Percentiles rank a stretch among this genome's conserved stretches.
phyloP scores from a whole-genome alignment of 164 flowering plant genomes.

The Chimonanthus salicifolius region DNA sequence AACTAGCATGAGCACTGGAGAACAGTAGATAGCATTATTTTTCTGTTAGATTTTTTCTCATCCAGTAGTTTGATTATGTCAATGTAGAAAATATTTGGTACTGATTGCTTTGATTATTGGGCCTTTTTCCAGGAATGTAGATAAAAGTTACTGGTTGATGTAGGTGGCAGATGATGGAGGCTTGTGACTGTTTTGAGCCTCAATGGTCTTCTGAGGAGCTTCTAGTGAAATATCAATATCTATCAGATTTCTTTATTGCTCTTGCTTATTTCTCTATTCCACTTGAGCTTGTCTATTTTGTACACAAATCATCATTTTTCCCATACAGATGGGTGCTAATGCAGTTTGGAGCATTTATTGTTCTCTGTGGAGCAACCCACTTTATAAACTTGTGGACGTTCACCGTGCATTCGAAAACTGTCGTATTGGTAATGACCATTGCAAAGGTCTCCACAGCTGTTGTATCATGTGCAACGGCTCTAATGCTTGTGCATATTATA shows the following conservation, averaged over 20 bases:
- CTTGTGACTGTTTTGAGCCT: conserved; percentile 77
- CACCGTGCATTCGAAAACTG: conserved; percentile 54
- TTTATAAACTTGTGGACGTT: conserved; percentile 89
- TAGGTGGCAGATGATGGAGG: conserved; percentile 31
- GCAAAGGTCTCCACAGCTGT: conserved; percentile 71
- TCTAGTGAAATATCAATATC: conserved; percentile 76
- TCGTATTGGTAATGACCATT: conserved; percentile 68
- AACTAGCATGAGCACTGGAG: background rate
- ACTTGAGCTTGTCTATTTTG: conserved; percentile 81
- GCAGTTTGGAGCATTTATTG: conserved; percentile 93
- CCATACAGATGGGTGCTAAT: conserved; percentile 94
- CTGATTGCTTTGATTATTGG: conserved; percentile 4
- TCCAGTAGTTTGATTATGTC: background rate
- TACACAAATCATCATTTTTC: conserved; percentile 76
- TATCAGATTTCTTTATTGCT: conserved; percentile 88
- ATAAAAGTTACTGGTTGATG: background rate
- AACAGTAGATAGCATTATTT: background rate
- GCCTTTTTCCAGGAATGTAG: background rate
- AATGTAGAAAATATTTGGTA: background rate
- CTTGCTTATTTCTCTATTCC: conserved; percentile 90
- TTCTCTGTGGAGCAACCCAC: conserved; percentile 86
- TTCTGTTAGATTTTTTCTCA: background rate
- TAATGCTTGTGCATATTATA: conserved; percentile 85
- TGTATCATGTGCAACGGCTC: conserved; percentile 84
- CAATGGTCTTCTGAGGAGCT: conserved; percentile 79